Percentiles rank a stretch among this genome's conserved stretches.
Evolutionary conservation across 495 filamentous ascomycete species (phyloP).

Genomic region (Cudoniella acicularis): DNA sequence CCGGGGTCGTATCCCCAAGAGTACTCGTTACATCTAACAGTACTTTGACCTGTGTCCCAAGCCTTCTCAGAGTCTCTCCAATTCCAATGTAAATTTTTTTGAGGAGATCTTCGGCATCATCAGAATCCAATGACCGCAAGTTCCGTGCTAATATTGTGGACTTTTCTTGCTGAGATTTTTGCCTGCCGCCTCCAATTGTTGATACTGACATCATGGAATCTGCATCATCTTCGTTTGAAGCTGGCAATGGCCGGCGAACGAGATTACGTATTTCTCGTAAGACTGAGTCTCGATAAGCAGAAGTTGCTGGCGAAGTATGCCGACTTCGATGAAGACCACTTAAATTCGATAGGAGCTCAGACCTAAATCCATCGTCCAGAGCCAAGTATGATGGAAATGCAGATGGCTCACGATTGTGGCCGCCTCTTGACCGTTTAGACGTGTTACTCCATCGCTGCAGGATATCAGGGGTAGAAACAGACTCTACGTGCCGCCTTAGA

Average conservation of each 20-base stretch:
- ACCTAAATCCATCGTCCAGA: constrained; percentile 63
- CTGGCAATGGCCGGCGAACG: constrained; percentile 81
- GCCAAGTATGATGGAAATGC: constrained; percentile 71
- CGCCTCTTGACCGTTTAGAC: constrained; percentile 52
- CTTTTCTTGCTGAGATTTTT: constrained; percentile 79
- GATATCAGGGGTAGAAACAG: constrained; percentile 66
- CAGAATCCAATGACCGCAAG: constrained; percentile 75
- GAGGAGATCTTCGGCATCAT: constrained; percentile 83
- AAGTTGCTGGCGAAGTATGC: constrained; percentile 72
- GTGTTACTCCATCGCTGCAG: constrained; percentile 69
- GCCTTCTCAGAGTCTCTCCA: constrained; percentile 77
- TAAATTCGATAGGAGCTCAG: constrained; percentile 61
- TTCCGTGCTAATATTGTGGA: constrained; percentile 88
- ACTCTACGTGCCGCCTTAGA: constrained; percentile 75
- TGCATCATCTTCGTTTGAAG: constrained; percentile 87
- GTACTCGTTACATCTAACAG: constrained; percentile 92
- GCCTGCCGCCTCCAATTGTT: constrained; percentile 66
- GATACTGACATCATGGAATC: constrained; percentile 87
- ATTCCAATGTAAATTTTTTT: constrained; percentile 79
- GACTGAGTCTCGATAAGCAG: constrained; percentile 82
- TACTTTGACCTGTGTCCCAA: constrained; percentile 90
- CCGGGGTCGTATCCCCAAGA: constrained; percentile 32
- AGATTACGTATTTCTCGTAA: constrained; percentile 83
- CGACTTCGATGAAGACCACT: constrained; percentile 75
- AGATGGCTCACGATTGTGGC: constrained; percentile 61